Conservation (phyloP, 2,329 filamentous ascomycete species). For the Xylariaceae sp. region DNA sequence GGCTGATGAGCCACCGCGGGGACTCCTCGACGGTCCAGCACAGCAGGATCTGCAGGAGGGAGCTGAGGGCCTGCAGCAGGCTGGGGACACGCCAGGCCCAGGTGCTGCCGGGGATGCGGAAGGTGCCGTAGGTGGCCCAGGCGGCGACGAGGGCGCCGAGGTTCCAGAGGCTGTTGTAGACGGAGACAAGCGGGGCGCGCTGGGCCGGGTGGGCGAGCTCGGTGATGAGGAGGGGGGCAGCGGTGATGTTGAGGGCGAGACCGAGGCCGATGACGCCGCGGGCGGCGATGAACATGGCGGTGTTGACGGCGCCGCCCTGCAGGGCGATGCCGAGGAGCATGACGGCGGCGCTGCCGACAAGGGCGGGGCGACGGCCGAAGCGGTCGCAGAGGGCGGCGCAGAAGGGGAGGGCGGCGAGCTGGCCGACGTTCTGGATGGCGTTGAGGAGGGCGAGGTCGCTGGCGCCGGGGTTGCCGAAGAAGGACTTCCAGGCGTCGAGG, state of each 20-base stretch:
- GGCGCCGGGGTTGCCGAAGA: constrained; percentile 28
- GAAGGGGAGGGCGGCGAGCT: constrained; percentile 28
- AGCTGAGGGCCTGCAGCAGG: constrained; percentile 17
- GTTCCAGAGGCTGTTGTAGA: constrained; percentile 45
- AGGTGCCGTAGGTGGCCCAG: constrained; percentile 17
- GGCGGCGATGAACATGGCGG: constrained; percentile 38
- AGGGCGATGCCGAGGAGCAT: constrained; percentile 36
- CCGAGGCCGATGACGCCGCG: constrained; percentile 39
- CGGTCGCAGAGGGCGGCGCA: constrained; percentile 28
- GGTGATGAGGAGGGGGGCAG: constrained; percentile 16
- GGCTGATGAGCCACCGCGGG: constrained; percentile 22
- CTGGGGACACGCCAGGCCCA: constrained; percentile 17
- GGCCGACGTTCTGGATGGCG: constrained; percentile 30
- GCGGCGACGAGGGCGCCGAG: constrained; percentile 16
- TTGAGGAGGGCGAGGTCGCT: constrained; percentile 26
- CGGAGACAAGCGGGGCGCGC: constrained; percentile 6
- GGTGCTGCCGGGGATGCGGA: constrained; percentile 6
- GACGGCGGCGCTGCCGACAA: constrained; percentile 30
- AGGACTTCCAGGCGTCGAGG: constrained; percentile 30
- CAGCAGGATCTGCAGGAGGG: constrained; percentile 13
- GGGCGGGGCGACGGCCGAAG: constrained; percentile 31
- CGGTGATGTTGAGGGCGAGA: constrained; percentile 5
- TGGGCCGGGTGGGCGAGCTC: constrained; percentile 11
- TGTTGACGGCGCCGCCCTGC: constrained; percentile 32
- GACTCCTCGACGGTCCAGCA: constrained; percentile 19